Base-by-base conservation (phyloP, 2,329 filamentous ascomycete species). In the Periconia digitata region DNA sequence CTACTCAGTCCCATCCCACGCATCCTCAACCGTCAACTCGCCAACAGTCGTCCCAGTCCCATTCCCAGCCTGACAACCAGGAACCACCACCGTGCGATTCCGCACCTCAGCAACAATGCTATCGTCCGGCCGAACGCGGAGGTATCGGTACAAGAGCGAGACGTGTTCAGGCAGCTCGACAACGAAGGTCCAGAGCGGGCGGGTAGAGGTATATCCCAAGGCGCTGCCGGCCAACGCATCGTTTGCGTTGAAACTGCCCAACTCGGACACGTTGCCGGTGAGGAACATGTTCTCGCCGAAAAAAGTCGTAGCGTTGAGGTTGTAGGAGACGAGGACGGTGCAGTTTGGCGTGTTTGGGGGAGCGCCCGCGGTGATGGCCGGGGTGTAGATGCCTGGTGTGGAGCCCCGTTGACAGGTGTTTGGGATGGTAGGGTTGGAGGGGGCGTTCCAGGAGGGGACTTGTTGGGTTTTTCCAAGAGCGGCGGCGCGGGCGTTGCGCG, bases 401-500 rank as follows among this genome's bases (percentile, higher is more conserved):
- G 56, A 56, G 18, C 76, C 74, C 1, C 73, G 73, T 5, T 64
- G 63, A 66, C 84, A 86, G 1, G 68, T 63, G 2, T 64, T 52
- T 0, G 83, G 82, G 0, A 85, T 67, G 0, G 71, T 69, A 43
- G 72, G 74, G 2, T 72, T 74, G 3, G 72, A 60, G 39, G 70
- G 27, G 3, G 55, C 76, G 2, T 76, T 75, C 84, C 84, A 87
- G 4, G 81, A 78, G 1, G 76, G 73, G 1, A 85, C 83, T 15
- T 84, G 70, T 15, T 79, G 60, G 40, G 49, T 47, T 16, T 53
- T 29, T 7, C 34, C 32, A 1, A 43, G 49, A 1, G 47, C 85
- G 77, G 42, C 83, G 78, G 43, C 78, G 40, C 85, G 79, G 32
- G 85, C 79, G 36, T 77, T 77, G 18, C 76, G 72, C 16, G 81